A percentile compares a stretch with the other conserved stretches of the same genome.
phyloP scores from a whole-genome alignment of 2,329 filamentous ascomycete genomes.

The Allantophomopsis lycopodina region DNA sequence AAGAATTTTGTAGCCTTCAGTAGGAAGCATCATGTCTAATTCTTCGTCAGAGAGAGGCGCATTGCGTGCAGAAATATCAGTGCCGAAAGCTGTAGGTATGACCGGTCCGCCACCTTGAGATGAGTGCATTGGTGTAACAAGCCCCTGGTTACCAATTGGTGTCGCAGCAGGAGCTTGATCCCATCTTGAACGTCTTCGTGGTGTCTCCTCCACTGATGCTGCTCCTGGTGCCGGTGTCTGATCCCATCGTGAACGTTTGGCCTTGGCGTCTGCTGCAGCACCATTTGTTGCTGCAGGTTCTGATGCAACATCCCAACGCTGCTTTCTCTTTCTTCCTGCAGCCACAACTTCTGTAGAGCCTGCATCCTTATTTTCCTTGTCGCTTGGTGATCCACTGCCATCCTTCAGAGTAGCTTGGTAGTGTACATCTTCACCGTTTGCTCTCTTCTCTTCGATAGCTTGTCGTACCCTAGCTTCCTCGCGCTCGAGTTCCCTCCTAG shows the following conservation, averaged over 20 bases:
- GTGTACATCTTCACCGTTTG: conserved; percentile 43
- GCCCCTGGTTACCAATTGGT: conserved; percentile 57
- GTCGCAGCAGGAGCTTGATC: conserved; percentile 79
- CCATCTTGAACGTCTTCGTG: conserved; percentile 77
- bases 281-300: conserved; percentile 36
- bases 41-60: conserved; percentile 84
- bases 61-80: conserved; percentile 68
- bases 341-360: conserved; percentile 51
- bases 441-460: conserved; percentile 59
- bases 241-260: conserved; percentile 72
- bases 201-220: conserved; percentile 36
- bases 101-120: conserved; percentile 40
- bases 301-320: conserved; percentile 81
- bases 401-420: conserved; percentile 64
- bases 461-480: conserved; percentile 81
- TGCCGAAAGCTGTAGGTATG: conserved; percentile 56
- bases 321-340: conserved; percentile 70
- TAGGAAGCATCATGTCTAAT: conserved; percentile 79
- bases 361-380: conserved; percentile 62
- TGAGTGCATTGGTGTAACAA: conserved; percentile 66
- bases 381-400: conserved; percentile 28
- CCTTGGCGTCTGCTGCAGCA: conserved; percentile 40
- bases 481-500: conserved; percentile 74
- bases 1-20: conserved; percentile 84
- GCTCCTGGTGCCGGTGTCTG: conserved; percentile 53